Evolutionary conservation across 345 rosid species (phyloP), one percentile per base, ranked within the genome.

Genomic region (Barbarea vulgaris): DNA sequence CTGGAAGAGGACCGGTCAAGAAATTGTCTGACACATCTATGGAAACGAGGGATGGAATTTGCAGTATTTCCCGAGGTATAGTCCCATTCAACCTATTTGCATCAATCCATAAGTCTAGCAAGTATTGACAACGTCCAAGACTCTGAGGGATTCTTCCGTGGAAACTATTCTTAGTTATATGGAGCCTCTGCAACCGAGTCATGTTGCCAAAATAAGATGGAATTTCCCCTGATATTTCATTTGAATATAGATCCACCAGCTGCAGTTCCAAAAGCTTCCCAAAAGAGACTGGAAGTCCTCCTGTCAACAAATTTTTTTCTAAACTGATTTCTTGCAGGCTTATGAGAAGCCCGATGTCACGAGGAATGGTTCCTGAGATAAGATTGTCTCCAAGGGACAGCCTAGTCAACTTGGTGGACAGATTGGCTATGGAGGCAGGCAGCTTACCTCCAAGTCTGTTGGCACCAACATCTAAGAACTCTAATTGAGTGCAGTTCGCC

Each of bases 201-300:
- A 82, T 65, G 65, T 79, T 86, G 55, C 81, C 86, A 42, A 86
- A 65, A 9, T 84, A 78, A 17, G 78, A 78, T 7, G 83, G 85
- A 61, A 85, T 63, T 47, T 84, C 83, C 37, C 89, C 85, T 0
- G 84, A 85, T 63, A 77, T 3, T 34, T 25, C 18, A 21, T 77
- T 77, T 7, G 66, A 17, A 70, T 77, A 77, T 19, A 77, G 52
- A 54, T 77, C 66, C 50, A 77, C 27, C 1, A 69, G 42, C 19
- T 10, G 57, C 71, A 77, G 0, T 6, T 33, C 33, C 64, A 42
- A 44, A 54, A 77, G 80, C 44, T 76, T 63, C 19, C 53, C 66
- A 0, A 76, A 76, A 9, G 80, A 77, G 66, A 77, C 46, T 4
- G 75, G 75, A 63, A 77, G 65, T 6, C 7, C 44, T 46, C 80